Evolutionary conservation across 2,329 filamentous ascomycete genomes (phyloP).

Genomic region (Verticillium tricorpus): DNA sequence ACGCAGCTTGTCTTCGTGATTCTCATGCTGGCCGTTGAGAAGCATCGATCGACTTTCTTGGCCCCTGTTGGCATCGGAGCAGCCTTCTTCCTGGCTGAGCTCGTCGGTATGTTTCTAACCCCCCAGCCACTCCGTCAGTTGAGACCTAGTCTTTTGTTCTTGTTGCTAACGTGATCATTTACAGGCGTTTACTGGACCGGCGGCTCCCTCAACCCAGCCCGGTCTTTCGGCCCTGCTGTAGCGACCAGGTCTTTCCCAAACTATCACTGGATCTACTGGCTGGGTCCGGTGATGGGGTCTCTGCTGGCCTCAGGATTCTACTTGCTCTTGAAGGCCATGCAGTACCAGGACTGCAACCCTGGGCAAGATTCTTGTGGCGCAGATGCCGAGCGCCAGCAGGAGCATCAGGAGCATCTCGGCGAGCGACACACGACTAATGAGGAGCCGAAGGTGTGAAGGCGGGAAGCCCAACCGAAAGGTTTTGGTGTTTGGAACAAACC

Average conservation of each 20-base stretch:
- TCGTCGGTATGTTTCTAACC: conserved; percentile 23
- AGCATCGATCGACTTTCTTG: conserved; percentile 67
- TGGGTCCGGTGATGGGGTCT: conserved; percentile 47
- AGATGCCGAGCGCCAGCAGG: background rate
- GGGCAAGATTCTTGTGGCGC: conserved; percentile 36
- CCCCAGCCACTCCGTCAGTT: too few species aligned
- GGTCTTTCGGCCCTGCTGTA: conserved; percentile 45
- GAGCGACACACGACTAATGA: background rate
- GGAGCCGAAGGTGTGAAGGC: background rate
- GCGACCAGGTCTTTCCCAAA: conserved; percentile 32
- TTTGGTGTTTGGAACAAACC: too few species aligned
- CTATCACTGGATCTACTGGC: conserved; percentile 53
- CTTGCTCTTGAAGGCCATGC: conserved; percentile 43
- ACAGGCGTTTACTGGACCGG: conserved; percentile 40
- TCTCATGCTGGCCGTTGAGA: conserved; percentile 67
- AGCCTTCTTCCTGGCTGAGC: conserved; percentile 58
- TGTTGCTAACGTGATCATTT: background rate
- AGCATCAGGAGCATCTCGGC: background rate
- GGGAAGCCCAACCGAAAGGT: background rate
- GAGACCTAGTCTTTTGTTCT: too few species aligned
- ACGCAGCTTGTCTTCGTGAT: conserved; percentile 59
- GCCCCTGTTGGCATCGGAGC: conserved; percentile 70
- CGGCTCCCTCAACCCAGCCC: conserved; percentile 45
- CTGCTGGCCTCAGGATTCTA: conserved; percentile 46
- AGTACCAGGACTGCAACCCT: conserved; percentile 47